phyloP scores from a whole-genome alignment of 306 rosid genomes.

The Senna siamea region DNA sequence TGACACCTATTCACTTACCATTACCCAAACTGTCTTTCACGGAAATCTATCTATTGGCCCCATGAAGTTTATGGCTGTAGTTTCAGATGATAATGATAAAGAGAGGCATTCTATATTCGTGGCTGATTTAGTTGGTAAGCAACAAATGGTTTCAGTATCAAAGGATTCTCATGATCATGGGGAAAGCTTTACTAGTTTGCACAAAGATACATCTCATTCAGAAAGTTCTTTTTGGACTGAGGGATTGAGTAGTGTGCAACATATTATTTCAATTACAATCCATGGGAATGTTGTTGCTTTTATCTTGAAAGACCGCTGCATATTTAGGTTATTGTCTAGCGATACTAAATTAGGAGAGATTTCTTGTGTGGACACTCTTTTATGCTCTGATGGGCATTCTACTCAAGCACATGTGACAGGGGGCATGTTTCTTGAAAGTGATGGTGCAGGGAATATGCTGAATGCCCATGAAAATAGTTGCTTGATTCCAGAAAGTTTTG shows the following conservation, averaged over 20 bases:
- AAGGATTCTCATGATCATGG: conserved; percentile 51
- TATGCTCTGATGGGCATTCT: conserved; percentile 43
- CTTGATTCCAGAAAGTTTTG: conserved; percentile 46
- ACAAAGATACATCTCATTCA: conserved; percentile 42
- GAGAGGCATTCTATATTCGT: conserved; percentile 65
- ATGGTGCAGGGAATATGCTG: conserved; percentile 37
- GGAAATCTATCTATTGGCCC: conserved; percentile 81
- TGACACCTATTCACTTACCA: conserved; percentile 73
- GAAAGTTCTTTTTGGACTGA: conserved; percentile 58
- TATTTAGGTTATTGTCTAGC: conserved; percentile 60
- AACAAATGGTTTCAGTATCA: conserved; percentile 58
- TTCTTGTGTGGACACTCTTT: conserved; percentile 51
- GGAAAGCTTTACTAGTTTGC: conserved; percentile 51
- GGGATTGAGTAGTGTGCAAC: conserved; percentile 53
- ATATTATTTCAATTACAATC: conserved; percentile 55
- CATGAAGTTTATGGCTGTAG: conserved; percentile 73
- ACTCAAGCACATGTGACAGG: conserved; percentile 54
- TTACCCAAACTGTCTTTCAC: conserved; percentile 80
- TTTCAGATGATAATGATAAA: conserved; percentile 54
- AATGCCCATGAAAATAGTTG: conserved; percentile 39
- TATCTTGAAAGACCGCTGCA: conserved; percentile 58
- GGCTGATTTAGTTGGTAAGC: conserved; percentile 75
- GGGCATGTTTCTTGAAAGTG: conserved; percentile 67
- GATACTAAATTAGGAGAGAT: conserved; percentile 67
- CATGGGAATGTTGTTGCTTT: conserved; percentile 57